Percentiles rank a stretch among this genome's conserved stretches.
These are phyloP conservation scores for Fragaria ananassa DNA, from an alignment of 306 rosid genomes.

Conservation along the genomic window DNA sequence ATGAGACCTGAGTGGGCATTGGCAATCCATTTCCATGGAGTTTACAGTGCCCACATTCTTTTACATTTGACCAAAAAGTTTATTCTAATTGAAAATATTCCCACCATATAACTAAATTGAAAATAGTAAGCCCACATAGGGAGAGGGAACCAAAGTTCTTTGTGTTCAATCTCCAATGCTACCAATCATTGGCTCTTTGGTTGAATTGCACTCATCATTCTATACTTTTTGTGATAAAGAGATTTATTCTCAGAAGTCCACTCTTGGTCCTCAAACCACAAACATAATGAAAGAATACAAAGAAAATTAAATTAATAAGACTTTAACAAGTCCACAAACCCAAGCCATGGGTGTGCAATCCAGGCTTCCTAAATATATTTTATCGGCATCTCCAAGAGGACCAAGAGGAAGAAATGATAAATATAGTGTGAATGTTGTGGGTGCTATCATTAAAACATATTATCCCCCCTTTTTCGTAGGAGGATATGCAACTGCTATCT, in stretches of 20 bases:
- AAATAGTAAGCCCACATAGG: not conserved
- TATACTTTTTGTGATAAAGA: not conserved
- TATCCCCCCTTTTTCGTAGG: not conserved
- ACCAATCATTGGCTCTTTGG: not conserved
- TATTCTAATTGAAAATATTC: not conserved
- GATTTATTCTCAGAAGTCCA: not conserved
- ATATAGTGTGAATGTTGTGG: not conserved
- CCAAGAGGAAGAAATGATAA: not conserved
- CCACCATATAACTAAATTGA: not conserved
- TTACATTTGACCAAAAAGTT: not conserved
- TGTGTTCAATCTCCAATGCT: conserved; percentile 3
- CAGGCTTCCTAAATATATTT: not conserved
- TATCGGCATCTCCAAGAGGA: not conserved
- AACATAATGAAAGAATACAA: not conserved
- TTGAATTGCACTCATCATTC: not conserved
- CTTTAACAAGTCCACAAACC: not conserved
- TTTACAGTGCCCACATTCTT: not conserved
- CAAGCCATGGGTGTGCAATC: not conserved
- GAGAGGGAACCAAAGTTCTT: not conserved
- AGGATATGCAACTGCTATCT: not conserved
- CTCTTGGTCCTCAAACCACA: not conserved
- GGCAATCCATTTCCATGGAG: too few species aligned
- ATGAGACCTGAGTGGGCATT: too few species aligned
- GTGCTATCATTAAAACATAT: not conserved
- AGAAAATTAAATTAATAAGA: not conserved